These are phyloP conservation scores for Phyllostachys edulis DNA, from an alignment of 176 grass and related monocot genomes.

Conservation along the genomic window DNA sequence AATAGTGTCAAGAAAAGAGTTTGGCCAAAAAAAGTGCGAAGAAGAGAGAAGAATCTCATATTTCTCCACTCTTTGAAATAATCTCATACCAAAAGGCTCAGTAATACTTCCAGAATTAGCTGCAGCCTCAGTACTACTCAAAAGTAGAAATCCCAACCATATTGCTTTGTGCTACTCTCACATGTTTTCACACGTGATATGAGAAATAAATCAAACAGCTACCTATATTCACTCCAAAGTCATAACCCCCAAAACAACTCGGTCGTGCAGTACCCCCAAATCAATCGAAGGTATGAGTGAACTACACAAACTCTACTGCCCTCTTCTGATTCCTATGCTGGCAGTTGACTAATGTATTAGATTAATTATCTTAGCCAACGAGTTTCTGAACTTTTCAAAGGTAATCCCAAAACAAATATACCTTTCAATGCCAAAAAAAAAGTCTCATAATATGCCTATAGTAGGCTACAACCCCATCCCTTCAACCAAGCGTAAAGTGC, in stretches of 20 bases:
- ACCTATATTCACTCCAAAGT: background rate
- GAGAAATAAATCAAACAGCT: background rate
- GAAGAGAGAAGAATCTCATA: background rate
- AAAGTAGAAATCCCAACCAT: background rate
- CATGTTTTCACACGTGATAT: background rate
- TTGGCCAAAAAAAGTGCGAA: background rate
- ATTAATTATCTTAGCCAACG: background rate
- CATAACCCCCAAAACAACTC: background rate
- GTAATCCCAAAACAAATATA: background rate
- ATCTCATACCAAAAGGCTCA: background rate
- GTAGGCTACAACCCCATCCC: background rate
- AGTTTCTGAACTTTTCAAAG: background rate
- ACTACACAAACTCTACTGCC: background rate
- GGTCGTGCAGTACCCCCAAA: background rate
- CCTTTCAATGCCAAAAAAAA: background rate
- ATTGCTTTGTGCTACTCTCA: background rate
- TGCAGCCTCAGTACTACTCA: background rate
- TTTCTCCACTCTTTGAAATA: background rate
- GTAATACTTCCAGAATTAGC: background rate
- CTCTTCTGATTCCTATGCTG: background rate
- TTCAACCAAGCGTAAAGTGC: constrained; percentile 11
- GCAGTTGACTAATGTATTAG: background rate
- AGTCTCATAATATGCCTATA: background rate
- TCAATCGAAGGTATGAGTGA: background rate
- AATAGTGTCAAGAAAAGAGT: background rate